Conservation (phyloP, 1,284 basidiomycete species). For the Leccinum fuscescens region DNA sequence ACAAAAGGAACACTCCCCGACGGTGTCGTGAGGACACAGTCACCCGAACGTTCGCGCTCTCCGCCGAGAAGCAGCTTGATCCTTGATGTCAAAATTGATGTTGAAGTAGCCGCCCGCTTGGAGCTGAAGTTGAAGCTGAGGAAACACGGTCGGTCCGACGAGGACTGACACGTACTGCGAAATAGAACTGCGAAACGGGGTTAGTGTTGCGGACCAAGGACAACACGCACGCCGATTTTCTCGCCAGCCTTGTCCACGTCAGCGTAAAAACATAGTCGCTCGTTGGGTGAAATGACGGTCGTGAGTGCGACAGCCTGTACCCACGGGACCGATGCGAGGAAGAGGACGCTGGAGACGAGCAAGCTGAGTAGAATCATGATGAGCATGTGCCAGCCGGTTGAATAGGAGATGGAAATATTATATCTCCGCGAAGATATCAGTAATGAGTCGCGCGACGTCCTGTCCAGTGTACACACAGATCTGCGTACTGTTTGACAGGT, state of each 20-base stretch:
- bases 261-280: constrained; percentile 91
- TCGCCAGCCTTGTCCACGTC: constrained; percentile 94
- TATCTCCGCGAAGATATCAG: too few species aligned
- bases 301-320: constrained; percentile 75
- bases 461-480: too few species aligned
- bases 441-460: too few species aligned
- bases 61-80: constrained; percentile 89
- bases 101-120: constrained; percentile 98
- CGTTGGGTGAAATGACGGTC: constrained; percentile 81
- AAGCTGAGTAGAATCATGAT: constrained; percentile 26
- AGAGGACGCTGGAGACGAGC: constrained; percentile 19
- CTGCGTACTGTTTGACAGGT: too few species aligned
- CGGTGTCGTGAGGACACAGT: constrained; percentile 95
- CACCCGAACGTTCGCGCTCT: constrained; percentile 86
- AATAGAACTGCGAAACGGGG: constrained; percentile 48
- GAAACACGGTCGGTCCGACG: constrained; percentile 27
- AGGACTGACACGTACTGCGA: constrained; percentile 48
- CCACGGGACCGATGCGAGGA: constrained; percentile 22
- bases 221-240: constrained; percentile 74
- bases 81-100: constrained; percentile 91
- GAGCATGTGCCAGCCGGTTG: too few species aligned
- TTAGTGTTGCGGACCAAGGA: constrained; percentile 9
- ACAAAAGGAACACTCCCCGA: constrained; percentile 98
- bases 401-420: too few species aligned
- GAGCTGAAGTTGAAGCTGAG: constrained; percentile 48